Conservation (phyloP, 352 stramenopile genomes). For the Phytophthora kernoviae region DNA sequence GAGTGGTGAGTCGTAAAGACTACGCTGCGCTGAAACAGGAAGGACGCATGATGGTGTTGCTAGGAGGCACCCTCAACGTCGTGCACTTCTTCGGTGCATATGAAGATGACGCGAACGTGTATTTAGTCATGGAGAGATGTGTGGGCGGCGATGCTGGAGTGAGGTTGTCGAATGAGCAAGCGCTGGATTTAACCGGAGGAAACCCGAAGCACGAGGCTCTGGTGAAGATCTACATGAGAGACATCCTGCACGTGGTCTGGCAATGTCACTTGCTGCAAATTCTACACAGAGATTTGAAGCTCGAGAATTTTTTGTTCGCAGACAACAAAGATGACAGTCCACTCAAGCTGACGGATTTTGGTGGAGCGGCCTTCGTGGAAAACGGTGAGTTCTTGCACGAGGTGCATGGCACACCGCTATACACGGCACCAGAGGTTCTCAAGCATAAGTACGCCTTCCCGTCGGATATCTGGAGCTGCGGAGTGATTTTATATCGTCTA, state of each 20-base stretch:
- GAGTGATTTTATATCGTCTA: slow-evolving; percentile 76
- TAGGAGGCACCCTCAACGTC: slow-evolving; percentile 80
- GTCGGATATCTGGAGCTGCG: slow-evolving; percentile 82
- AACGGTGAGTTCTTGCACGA: slow-evolving; percentile 46
- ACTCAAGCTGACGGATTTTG: slow-evolving; percentile 83
- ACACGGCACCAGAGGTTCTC: slow-evolving; percentile 77
- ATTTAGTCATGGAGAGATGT: slow-evolving; percentile 83
- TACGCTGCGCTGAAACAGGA: slow-evolving; percentile 74
- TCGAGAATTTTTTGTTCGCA: slow-evolving; percentile 84
- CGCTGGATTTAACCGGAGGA: slow-evolving; percentile 8
- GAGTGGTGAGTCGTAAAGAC: slow-evolving; percentile 62
- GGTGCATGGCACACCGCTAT: slow-evolving; percentile 70
- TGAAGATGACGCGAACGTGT: slow-evolving; percentile 74
- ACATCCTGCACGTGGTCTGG: slow-evolving; percentile 82
- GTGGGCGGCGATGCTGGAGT: slow-evolving; percentile 63
- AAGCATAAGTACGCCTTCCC: slow-evolving; percentile 65
- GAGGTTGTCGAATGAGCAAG: slow-evolving; percentile 32
- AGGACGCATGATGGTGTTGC: slow-evolving; percentile 74
- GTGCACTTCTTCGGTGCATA: slow-evolving; percentile 86
- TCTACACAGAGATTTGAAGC: slow-evolving; percentile 76
- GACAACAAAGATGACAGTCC: slow-evolving; percentile 59
- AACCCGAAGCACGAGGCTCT: slow-evolving; percentile 39
- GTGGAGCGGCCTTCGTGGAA: slow-evolving; percentile 62
- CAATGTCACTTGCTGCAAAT: slow-evolving; percentile 80
- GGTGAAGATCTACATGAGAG: slow-evolving; percentile 70